Base-by-base conservation (phyloP, 768 basidiomycete genomes). In the Phanerochaete sordida region DNA sequence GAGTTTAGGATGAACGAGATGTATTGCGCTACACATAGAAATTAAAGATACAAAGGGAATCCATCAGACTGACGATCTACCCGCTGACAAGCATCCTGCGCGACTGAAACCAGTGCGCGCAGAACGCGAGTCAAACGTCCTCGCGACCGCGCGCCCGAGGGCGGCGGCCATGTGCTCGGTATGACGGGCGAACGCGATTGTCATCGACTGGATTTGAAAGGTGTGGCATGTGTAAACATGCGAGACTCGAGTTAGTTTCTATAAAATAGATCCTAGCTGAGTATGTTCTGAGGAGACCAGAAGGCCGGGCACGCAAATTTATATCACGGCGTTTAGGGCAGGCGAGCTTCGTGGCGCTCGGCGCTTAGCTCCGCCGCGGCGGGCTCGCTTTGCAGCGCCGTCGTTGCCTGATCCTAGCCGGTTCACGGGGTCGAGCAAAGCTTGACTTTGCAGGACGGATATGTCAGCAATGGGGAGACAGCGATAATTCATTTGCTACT, bases 191-290 rank as follows among this genome's bases (percentile, higher is more conserved):
- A 79, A 80, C 77, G 81, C 81, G 66, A 56, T 74, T 76, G 77
- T 86, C 84, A 86, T 86, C 85, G 81, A 82, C 73, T 82, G 83
- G 82, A 86, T 79, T 80, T 83, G 80, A 84, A 84, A 79, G 75
- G 80, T 80, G 81, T 70, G 84, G 84, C 84, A 86, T 84, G 83
- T 79, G 77, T 85, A 84, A 84, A 85, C 83, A 85, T 86, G 85
- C 85, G 81, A 85, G 83, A 86, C 83, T 84, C 84, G 82, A 69
- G 85, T 85, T 81, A 85, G 84, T 83, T 83, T 82, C 84, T 86
- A 83, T 85, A 84, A 70, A 86, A 86, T 82, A 86, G 84, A 86
- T 86, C 84, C 84, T 86, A 83, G 81, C 82, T 82, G 85, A 86
- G 84, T 86, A 85, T 86, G 83, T 84, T 86, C 84, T 86, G 65